Conservation (phyloP, 805 yeast genomes). For the Candida andamanensis region DNA sequence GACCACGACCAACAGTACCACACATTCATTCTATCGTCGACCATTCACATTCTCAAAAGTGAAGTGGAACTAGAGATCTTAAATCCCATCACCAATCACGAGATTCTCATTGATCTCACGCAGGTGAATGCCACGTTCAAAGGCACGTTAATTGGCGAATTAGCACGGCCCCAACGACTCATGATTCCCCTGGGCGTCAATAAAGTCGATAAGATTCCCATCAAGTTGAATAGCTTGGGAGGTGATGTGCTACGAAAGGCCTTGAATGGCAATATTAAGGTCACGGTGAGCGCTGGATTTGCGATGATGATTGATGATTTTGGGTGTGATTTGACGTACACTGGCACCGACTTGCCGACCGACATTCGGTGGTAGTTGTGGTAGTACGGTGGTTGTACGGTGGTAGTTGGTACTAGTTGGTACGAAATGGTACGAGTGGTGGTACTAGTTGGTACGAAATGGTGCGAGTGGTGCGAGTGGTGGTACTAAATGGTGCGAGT, state of each 20-base stretch:
- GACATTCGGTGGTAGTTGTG: conserved; percentile 24
- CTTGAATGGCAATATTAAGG: conserved; percentile 44
- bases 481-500: no score
- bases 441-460: no score
- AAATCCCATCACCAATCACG: conserved; percentile 51
- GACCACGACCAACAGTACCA: no score
- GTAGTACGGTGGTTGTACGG: no score
- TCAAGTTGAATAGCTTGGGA: conserved; percentile 40
- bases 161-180: conserved; percentile 37
- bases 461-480: no score
- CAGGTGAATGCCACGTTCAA: conserved; percentile 47
- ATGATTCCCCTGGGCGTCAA: conserved; percentile 49
- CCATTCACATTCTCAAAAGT: conserved; percentile 51
- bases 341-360: conserved; percentile 41
- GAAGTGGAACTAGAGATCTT: conserved; percentile 49
- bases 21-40: conserved; percentile 45
- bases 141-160: conserved; percentile 42
- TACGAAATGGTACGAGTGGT: no score
- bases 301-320: conserved; percentile 36
- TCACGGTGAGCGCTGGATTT: conserved; percentile 44
- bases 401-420: no score
- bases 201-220: conserved; percentile 46
- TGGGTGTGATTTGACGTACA: conserved; percentile 38
- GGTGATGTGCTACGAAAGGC: conserved; percentile 49
- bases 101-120: conserved; percentile 34